phyloP scores from a whole-genome alignment of 2,329 filamentous ascomycete species.

The Didymella pomorum region DNA sequence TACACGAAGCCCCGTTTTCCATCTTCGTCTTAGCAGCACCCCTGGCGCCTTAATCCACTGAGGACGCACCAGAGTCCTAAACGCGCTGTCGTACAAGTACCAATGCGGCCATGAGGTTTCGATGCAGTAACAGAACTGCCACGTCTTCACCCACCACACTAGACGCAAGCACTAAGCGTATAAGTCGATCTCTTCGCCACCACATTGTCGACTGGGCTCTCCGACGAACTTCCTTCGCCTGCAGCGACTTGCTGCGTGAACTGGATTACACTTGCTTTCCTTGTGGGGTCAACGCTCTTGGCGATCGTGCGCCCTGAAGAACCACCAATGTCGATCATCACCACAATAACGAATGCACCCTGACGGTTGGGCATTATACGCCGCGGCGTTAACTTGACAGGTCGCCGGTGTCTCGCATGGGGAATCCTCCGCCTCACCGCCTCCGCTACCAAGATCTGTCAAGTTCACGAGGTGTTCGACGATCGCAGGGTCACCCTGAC shows the following conservation, averaged over 20 bases:
- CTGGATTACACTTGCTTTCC: slow-evolving; percentile 11
- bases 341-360: slow-evolving; percentile 15
- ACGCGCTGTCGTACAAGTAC: slow-evolving; percentile 17
- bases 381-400: slow-evolving; percentile 5
- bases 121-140: slow-evolving; percentile 29
- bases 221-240: slow-evolving; percentile 10
- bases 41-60: slow-evolving; percentile 15
- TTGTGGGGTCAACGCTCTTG: slow-evolving; percentile 19
- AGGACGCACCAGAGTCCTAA: slow-evolving; percentile 13
- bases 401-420: slow-evolving; percentile 16
- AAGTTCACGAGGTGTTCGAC: slow-evolving; percentile 27
- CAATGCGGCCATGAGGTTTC: slow-evolving; percentile 14
- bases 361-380: slow-evolving; percentile 13
- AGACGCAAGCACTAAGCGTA: slow-evolving; percentile 21
- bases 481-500: slow-evolving; percentile 32
- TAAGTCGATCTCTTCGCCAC: slow-evolving; percentile 43
- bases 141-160: slow-evolving; percentile 27
- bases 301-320: slow-evolving; percentile 16
- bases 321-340: slow-evolving; percentile 27
- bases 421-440: slow-evolving; percentile 13
- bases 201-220: slow-evolving; percentile 9
- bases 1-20: slow-evolving; percentile 22
- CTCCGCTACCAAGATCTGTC: slow-evolving; percentile 9
- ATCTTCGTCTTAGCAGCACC: slow-evolving; percentile 15
- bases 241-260: not conserved